Evolutionary conservation across 2,329 filamentous ascomycete genomes (phyloP), one percentile per base, ranked within the genome.

Genomic region (Cordyceps tenuipes): DNA sequence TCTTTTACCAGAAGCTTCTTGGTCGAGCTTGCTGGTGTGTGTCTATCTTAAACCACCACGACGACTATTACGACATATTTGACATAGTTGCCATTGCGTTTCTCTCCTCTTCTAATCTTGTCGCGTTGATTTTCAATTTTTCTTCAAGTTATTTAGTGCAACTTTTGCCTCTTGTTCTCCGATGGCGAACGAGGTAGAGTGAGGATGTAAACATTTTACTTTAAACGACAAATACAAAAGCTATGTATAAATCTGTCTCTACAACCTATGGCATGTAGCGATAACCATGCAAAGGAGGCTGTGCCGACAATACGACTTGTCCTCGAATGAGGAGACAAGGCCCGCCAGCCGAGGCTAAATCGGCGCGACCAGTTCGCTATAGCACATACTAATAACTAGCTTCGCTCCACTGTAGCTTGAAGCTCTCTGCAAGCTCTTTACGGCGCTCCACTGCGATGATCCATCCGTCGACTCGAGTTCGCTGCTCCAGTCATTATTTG

Each of bases 41-140:
- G 31, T 31, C 26, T 44, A n/a, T 46, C 36, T 39, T 17, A 31
- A 43, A 44, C 39, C 36, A 26, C 29, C 41, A 59, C 50, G 57
- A 59, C 50, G 57, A 59, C 48, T 59, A 15, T 59, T 36, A 59
- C 41, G 57, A 59, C 57, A 52, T 52, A 59, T 34, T 53, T 46
- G 50, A 46, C 39, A 52, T 59, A 51, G n/a, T 43, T 58, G 55
- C 55, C 51, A 36, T 13, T 41, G 36, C 52, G 31, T 34, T 6
- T 49, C 29, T 49, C 34, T 15, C 50, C 13, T 36, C 29, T 43
- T 57, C 19, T 21, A 10, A 15, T 5, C 15, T 34, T 43, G 10
- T 57, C 39, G 19, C 8, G 10, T 34, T 49, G 34, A 50, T 50
- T 48, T 7, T 15, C 43, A 23, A 51, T 34, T 49, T 29, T 23